These are phyloP conservation scores for Saccharomyces hybrid DNA, from an alignment of 1,139 yeast genomes.

Conservation along the genomic window DNA sequence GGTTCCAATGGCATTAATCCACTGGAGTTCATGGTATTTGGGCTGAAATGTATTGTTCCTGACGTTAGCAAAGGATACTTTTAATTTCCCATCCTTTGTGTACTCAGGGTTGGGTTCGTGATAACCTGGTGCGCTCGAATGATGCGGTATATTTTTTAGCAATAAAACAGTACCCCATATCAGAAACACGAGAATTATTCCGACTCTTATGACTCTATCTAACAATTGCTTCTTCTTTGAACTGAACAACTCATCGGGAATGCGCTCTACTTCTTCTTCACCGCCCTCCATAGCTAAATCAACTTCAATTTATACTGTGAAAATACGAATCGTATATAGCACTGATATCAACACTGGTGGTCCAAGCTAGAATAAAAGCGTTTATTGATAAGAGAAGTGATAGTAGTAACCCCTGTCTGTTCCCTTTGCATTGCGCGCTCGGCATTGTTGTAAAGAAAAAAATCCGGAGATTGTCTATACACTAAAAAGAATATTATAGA, in stretches of 20 bases:
- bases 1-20: conserved; percentile 46
- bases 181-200: conserved; percentile 16
- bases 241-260: conserved; percentile 12
- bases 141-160: conserved; percentile 9
- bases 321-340: not conserved
- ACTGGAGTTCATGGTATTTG: conserved; percentile 47
- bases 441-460: not conserved
- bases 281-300: conserved; percentile 1
- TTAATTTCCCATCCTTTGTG: conserved; percentile 19
- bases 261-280: conserved; percentile 12
- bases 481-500: not conserved
- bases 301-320: not conserved
- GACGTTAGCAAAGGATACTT: conserved; percentile 34
- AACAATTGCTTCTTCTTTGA: conserved; percentile 7
- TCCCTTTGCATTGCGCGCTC: not conserved
- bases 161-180: conserved; percentile 25
- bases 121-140: not conserved
- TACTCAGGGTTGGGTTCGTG: conserved; percentile 11
- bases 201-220: conserved; percentile 13
- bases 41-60: conserved; percentile 50
- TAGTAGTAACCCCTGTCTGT: not conserved
- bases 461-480: not conserved
- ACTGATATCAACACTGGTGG: not conserved
- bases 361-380: not conserved
- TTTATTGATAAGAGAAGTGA: not conserved